phyloP scores from a whole-genome alignment of 2,329 filamentous ascomycete species.

The Xylaria sp. region DNA sequence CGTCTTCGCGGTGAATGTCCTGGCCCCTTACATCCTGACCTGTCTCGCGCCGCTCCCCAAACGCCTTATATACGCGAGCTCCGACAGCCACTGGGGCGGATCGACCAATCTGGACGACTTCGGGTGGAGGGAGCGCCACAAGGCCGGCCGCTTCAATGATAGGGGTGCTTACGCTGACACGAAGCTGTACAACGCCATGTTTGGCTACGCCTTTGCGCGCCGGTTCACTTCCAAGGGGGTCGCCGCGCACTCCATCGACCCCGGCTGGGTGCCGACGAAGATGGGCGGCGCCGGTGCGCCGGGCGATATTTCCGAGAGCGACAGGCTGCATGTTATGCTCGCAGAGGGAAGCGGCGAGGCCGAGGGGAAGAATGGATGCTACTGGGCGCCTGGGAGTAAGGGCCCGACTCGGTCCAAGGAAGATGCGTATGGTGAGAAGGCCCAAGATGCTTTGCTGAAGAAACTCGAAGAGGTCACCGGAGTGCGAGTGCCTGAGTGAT shows the following conservation, averaged over 20 bases:
- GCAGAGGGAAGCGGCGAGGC: constrained; percentile 54
- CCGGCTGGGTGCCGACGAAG: constrained; percentile 66
- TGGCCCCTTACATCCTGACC: constrained; percentile 69
- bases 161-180: constrained; percentile 58
- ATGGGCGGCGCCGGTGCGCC: constrained; percentile 62
- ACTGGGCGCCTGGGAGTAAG: constrained; percentile 52
- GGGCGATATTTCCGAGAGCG: constrained; percentile 57
- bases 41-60: constrained; percentile 58
- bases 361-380: constrained; percentile 51
- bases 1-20: constrained; percentile 65
- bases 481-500: constrained; percentile 29
- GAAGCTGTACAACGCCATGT: constrained; percentile 66
- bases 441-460: constrained; percentile 59
- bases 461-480: constrained; percentile 48
- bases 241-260: constrained; percentile 60
- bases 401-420: constrained; percentile 42
- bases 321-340: constrained; percentile 60
- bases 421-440: constrained; percentile 52
- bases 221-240: constrained; percentile 54
- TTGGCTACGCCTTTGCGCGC: constrained; percentile 65
- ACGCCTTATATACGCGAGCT: constrained; percentile 63
- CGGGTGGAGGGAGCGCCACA: constrained; percentile 43
- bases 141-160: constrained; percentile 15
- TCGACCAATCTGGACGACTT: constrained; percentile 48
- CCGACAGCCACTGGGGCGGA: constrained; percentile 60